These are phyloP conservation scores for Exophiala viscosa DNA, from an alignment of 2,329 filamentous ascomycete genomes.

Conservation along the genomic window DNA sequence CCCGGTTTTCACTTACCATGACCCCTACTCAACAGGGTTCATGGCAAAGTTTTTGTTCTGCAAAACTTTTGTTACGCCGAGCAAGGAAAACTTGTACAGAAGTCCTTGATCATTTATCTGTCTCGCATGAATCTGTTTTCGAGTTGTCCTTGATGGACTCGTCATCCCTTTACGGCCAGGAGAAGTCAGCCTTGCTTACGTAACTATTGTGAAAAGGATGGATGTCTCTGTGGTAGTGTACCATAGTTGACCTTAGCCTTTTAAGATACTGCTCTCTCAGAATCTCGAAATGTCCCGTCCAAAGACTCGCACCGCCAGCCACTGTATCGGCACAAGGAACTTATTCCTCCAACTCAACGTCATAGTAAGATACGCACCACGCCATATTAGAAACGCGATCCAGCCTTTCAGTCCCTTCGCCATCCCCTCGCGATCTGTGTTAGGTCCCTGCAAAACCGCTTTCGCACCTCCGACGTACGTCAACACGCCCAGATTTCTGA, in stretches of 20 bases:
- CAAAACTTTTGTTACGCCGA: too few species aligned
- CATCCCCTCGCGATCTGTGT: conserved; percentile 29
- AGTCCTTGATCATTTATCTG: too few species aligned
- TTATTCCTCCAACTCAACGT: conserved; percentile 47
- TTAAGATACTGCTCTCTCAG: conserved; percentile 26
- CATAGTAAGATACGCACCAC: conserved; percentile 45
- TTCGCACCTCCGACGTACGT: conserved; percentile 58
- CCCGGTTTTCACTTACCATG: too few species aligned
- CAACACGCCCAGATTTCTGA: conserved; percentile 56
- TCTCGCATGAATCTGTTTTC: too few species aligned
- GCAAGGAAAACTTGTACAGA: too few species aligned
- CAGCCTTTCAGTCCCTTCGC: conserved; percentile 39
- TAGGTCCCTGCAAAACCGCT: conserved; percentile 53
- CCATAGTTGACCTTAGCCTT: not conserved
- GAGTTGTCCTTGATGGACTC: too few species aligned
- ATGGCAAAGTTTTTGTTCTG: too few species aligned
- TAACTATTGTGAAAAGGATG: too few species aligned
- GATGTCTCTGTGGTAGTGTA: too few species aligned
- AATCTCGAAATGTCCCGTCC: conserved; percentile 45
- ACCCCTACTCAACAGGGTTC: too few species aligned
- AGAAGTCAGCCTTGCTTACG: too few species aligned
- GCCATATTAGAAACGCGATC: conserved; percentile 43
- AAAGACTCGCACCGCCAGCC: conserved; percentile 42
- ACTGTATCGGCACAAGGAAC: conserved; percentile 39
- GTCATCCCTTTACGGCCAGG: too few species aligned